Conservation (phyloP, 208 protist species). For the Crithidia thermophila region DNA sequence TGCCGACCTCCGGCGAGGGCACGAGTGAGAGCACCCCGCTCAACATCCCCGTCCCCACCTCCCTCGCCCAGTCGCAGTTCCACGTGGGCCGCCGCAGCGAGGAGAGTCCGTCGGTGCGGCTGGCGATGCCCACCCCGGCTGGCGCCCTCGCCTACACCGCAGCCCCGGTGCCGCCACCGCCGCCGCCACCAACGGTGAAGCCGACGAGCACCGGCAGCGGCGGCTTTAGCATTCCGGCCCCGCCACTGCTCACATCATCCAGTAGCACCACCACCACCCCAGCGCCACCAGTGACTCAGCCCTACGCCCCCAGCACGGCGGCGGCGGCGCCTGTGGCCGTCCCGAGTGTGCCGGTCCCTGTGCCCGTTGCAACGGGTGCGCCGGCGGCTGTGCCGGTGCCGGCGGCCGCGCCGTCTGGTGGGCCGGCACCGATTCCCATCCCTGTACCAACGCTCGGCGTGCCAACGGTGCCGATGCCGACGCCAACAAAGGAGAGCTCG, state of each 20-base stretch:
- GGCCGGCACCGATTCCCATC: background rate
- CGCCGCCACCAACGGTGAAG: conserved; percentile 1
- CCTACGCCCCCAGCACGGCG: background rate
- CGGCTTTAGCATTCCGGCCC: background rate
- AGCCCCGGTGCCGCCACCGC: background rate
- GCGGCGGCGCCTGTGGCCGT: background rate
- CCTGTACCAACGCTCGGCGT: conserved; percentile 6
- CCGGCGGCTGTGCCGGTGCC: background rate
- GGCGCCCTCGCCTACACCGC: conserved; percentile 30
- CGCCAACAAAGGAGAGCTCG: background rate
- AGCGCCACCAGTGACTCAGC: background rate
- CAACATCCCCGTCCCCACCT: conserved; percentile 45
- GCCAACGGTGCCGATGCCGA: conserved; percentile 1
- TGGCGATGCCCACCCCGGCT: conserved; percentile 35
- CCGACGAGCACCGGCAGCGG: background rate
- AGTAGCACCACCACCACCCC: background rate
- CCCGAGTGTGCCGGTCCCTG: conserved; percentile 24
- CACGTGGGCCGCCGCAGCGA: conserved; percentile 24
- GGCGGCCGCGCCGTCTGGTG: background rate
- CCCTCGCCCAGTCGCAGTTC: conserved; percentile 13
- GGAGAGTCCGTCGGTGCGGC: conserved; percentile 15
- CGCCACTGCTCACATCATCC: background rate
- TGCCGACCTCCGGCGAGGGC: background rate
- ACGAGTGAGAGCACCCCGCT: conserved; percentile 32
- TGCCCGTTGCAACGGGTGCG: conserved; percentile 19